These are phyloP conservation scores for Fraxinus excelsior DNA, from an alignment of 257 asterid genomes.

Conservation along the genomic window DNA sequence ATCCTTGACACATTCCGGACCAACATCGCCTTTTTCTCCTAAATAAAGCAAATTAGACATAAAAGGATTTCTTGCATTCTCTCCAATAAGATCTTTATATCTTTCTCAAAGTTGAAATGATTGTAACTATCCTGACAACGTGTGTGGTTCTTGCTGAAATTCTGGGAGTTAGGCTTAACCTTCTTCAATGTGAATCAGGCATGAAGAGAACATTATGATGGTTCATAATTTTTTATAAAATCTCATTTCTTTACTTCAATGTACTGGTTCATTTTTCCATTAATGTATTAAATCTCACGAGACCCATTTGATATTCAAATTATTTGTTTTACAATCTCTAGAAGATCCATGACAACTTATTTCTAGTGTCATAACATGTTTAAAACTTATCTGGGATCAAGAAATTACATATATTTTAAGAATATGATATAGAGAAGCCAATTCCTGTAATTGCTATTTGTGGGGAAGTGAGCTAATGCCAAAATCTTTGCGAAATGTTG, in stretches of 20 bases:
- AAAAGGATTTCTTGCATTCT: background rate
- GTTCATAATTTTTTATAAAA: background rate
- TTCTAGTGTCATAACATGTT: background rate
- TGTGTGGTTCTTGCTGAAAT: conserved; percentile 6
- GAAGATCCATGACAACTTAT: background rate
- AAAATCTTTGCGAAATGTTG: conserved; percentile 21
- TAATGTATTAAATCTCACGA: background rate
- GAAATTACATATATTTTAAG: conserved; percentile 3
- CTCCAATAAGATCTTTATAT: background rate
- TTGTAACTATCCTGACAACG: background rate
- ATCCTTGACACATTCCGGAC: background rate
- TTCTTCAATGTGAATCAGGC: conserved; percentile 1
- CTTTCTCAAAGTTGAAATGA: background rate
- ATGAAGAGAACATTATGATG: background rate
- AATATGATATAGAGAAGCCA: background rate
- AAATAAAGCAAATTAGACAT: background rate
- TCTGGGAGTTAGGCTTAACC: background rate
- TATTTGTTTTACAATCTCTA: background rate
- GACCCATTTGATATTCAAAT: background rate
- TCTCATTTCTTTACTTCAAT: background rate
- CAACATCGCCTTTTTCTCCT: background rate
- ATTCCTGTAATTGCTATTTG: background rate
- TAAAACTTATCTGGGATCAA: background rate
- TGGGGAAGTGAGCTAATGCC: background rate
- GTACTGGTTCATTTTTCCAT: background rate